Evolutionary conservation across 148 eudicot species (phyloP).

Genomic region (Mesembryanthemum crystallinum): DNA sequence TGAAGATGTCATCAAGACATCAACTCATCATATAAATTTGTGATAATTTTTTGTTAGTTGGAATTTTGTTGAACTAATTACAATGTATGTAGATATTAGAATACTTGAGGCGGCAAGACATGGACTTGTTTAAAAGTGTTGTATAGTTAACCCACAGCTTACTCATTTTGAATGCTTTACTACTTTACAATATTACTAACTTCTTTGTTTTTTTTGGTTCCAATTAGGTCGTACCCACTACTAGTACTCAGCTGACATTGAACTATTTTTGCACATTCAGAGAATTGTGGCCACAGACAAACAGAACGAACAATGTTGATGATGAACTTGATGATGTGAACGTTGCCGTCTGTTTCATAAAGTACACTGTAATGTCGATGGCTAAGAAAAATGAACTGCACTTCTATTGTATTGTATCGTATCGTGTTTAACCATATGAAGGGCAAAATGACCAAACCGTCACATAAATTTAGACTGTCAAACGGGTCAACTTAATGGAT

Average conservation of each 20-base stretch:
- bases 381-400: too few relatives aligned
- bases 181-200: too few relatives aligned
- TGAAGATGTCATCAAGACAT: background rate
- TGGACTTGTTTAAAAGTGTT: background rate
- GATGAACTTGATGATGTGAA: background rate
- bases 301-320: background rate
- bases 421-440: too few relatives aligned
- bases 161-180: background rate
- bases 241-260: too few relatives aligned
- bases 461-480: too few relatives aligned
- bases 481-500: too few relatives aligned
- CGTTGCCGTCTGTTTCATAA: background rate
- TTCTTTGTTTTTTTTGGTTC: too few relatives aligned
- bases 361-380: too few relatives aligned
- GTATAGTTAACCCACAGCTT: background rate
- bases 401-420: too few relatives aligned
- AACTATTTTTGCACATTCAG: too few relatives aligned
- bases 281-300: background rate
- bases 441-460: too few relatives aligned
- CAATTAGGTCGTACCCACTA: background rate
- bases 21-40: background rate
- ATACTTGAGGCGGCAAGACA: background rate
- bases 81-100: background rate
- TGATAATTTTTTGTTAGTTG: slow-evolving; percentile 12
- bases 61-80: slow-evolving; percentile 20